Conservation (phyloP, 1,139 yeast species). For the Taphrina communis region DNA sequence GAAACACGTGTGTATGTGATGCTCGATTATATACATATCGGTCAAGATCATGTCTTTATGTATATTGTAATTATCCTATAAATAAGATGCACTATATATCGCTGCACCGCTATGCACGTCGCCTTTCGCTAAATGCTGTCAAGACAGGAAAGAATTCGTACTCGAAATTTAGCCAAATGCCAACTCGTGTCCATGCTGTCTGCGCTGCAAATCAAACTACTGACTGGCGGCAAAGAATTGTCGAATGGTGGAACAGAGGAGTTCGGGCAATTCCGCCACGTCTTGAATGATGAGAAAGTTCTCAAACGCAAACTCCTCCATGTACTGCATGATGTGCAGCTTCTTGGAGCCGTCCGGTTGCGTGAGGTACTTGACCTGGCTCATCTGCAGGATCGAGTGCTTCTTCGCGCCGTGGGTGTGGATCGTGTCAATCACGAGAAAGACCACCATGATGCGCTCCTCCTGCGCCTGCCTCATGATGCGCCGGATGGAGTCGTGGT, state of each 20-base stretch:
- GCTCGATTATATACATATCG: neutral
- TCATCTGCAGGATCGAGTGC: constrained; percentile 85
- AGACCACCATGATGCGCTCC: constrained; percentile 90
- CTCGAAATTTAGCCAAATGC: too few species aligned
- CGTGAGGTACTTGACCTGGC: constrained; percentile 80
- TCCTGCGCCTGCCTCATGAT: constrained; percentile 91
- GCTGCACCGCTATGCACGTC: neutral
- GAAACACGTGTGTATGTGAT: too few species aligned
- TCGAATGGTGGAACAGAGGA: constrained; percentile 84
- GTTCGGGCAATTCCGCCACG: constrained; percentile 86
- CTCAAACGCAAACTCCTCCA: constrained; percentile 87
- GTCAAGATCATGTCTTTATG: neutral
- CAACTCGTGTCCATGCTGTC: too few species aligned
- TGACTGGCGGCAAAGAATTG: constrained; percentile 71
- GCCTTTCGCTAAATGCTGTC: constrained; percentile 5
- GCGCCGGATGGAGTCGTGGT: constrained; percentile 79
- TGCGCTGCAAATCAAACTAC: neutral
- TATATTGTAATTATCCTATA: neutral
- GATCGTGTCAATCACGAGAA: constrained; percentile 90
- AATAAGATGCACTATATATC: neutral
- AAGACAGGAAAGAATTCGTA: too few species aligned
- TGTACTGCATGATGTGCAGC: constrained; percentile 78
- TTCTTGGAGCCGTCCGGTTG: constrained; percentile 73
- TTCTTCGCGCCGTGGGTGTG: constrained; percentile 73
- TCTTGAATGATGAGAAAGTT: constrained; percentile 92